These are phyloP conservation scores for Sporothrix sp. DNA, from an alignment of 2,329 filamentous ascomycete genomes.

Conservation along the genomic window DNA sequence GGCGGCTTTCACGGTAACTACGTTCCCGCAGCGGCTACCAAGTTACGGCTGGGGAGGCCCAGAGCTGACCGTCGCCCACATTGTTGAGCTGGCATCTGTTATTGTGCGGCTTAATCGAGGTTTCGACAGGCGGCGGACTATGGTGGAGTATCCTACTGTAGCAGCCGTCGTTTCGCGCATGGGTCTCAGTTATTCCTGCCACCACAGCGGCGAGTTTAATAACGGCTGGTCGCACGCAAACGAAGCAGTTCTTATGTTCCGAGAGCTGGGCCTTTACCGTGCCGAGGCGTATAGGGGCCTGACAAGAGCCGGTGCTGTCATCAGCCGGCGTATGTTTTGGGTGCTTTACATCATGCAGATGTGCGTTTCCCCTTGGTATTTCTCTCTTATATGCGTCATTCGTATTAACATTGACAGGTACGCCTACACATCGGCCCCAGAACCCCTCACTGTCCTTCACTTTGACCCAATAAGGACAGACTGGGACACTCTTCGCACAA, in stretches of 20 bases:
- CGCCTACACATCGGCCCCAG: background rate
- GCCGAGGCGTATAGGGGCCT: background rate
- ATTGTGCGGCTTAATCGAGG: conserved; percentile 1
- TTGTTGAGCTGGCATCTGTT: background rate
- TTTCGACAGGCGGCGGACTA: background rate
- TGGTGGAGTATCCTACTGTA: background rate
- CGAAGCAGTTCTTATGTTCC: background rate
- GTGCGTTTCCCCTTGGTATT: background rate
- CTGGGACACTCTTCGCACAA: background rate
- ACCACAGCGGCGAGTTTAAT: conserved; percentile 3
- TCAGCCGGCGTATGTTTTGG: conserved; percentile 6
- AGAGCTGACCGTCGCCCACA: background rate
- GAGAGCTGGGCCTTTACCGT: conserved; percentile 1
- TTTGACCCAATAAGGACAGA: background rate
- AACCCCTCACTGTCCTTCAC: background rate
- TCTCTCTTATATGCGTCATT: background rate
- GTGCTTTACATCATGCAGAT: conserved; percentile 4
- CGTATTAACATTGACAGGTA: background rate
- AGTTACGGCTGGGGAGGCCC: background rate
- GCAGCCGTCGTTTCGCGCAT: background rate
- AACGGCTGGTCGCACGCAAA: conserved; percentile 4
- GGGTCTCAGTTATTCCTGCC: conserved; percentile 1
- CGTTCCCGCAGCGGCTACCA: background rate
- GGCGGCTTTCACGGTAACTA: background rate
- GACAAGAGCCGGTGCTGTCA: background rate